These are phyloP conservation scores for Lepidopterella palustris DNA, from an alignment of 495 filamentous ascomycete genomes.

Conservation along the genomic window DNA sequence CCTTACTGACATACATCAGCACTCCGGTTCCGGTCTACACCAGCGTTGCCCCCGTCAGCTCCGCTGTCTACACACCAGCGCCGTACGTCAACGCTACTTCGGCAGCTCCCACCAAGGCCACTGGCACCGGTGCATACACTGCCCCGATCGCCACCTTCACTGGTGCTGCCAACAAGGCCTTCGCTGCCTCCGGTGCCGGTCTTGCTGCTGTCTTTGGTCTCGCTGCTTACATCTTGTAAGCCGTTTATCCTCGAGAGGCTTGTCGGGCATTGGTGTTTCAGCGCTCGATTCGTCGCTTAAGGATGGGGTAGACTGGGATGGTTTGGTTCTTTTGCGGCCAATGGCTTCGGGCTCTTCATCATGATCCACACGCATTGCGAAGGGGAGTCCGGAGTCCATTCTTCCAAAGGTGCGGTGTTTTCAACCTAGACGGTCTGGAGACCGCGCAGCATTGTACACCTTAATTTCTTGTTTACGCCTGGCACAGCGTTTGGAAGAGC, in stretches of 20 bases:
- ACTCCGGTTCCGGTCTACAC: conserved; percentile 13
- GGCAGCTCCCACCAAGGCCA: conserved; percentile 30
- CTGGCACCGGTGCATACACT: conserved; percentile 31
- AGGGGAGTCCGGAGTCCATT: conserved; percentile 14
- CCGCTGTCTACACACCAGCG: conserved; percentile 3
- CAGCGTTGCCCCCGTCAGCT: background rate
- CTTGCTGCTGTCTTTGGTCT: conserved; percentile 54
- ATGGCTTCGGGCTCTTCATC: conserved; percentile 17
- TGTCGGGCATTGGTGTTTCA: background rate
- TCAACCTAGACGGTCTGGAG: background rate
- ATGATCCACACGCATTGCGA: conserved; percentile 21
- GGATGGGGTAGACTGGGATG: conserved; percentile 2
- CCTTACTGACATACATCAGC: background rate
- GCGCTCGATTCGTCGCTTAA: conserved; percentile 3
- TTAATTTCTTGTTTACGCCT: conserved; percentile 5
- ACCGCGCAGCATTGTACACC: background rate
- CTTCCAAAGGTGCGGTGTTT: background rate
- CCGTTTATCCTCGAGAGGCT: conserved; percentile 16
- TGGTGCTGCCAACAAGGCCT: conserved; percentile 43
- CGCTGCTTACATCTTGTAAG: conserved; percentile 72
- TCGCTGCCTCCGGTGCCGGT: conserved; percentile 60
- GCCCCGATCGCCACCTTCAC: conserved; percentile 48
- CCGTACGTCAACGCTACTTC: conserved; percentile 31
- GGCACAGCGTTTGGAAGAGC: conserved; percentile 6
- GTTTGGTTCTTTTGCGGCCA: conserved; percentile 11